Evolutionary conservation across 257 asterid genomes (phyloP).

Genomic region (Rehmannia glutinosa): DNA sequence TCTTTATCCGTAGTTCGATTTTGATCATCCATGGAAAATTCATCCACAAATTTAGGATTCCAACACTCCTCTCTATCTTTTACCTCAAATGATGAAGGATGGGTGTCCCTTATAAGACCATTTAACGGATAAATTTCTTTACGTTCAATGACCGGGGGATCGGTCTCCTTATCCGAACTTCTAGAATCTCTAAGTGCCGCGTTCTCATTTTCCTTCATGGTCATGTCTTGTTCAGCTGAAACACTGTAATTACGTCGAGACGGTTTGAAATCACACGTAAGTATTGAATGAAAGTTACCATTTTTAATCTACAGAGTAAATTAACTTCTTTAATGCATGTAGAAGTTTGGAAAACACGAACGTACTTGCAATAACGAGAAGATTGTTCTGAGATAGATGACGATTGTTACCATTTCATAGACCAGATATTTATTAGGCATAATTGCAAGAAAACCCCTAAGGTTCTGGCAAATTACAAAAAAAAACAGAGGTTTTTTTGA

Average conservation of each 20-base stretch:
- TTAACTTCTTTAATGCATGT: too few species aligned
- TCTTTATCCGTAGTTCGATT: conserved; percentile 19
- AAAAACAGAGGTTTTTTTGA: too few species aligned
- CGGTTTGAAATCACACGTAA: too few species aligned
- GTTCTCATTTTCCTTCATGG: conserved; percentile 44
- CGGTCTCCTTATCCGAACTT: conserved; percentile 27
- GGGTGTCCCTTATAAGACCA: conserved; percentile 13
- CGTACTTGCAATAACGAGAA: too few species aligned
- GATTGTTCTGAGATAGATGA: too few species aligned
- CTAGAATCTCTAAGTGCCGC: conserved; percentile 22
- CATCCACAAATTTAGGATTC: conserved; percentile 28
- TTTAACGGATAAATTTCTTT: conserved; percentile 24
- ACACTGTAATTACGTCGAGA: conserved; percentile 44
- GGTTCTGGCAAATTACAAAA: too few species aligned
- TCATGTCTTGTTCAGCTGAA: conserved; percentile 36
- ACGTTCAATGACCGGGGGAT: conserved; percentile 17
- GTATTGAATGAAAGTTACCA: background rate
- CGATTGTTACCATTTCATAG: too few species aligned
- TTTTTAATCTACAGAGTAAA: background rate
- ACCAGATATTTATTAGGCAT: too few species aligned
- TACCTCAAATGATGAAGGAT: conserved; percentile 11
- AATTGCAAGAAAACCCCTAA: too few species aligned
- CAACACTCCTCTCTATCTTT: conserved; percentile 24
- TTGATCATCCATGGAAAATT: conserved; percentile 20
- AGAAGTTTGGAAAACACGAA: too few species aligned